Conservation (phyloP, 2,329 filamentous ascomycete species). For the Diplodia mutila region DNA sequence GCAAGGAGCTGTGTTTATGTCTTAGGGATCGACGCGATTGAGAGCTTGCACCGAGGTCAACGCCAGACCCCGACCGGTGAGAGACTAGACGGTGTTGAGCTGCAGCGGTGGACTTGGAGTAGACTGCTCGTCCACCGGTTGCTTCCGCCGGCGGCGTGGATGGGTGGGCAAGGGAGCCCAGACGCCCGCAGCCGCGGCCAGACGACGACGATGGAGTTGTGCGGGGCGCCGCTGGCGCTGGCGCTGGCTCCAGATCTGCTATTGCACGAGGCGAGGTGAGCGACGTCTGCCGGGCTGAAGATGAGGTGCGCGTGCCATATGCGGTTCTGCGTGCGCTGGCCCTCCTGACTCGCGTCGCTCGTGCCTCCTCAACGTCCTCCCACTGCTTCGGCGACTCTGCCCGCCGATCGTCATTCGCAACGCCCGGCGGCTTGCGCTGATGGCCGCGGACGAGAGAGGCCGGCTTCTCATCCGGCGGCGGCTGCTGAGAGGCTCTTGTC, state of each 20-base stretch:
- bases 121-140: slow-evolving; percentile 1
- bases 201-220: slow-evolving; percentile 15
- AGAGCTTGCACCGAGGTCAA: not conserved
- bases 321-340: slow-evolving; percentile 6
- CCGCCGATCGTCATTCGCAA: slow-evolving; percentile 25
- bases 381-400: too few relatives aligned
- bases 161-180: not conserved
- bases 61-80: slow-evolving; percentile 12
- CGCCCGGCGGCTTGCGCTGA: slow-evolving; percentile 17
- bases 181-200: not conserved
- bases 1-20: slow-evolving; percentile 39
- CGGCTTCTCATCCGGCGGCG: slow-evolving; percentile 5
- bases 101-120: slow-evolving; percentile 6
- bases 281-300: slow-evolving; percentile 6
- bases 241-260: not conserved
- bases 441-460: slow-evolving; percentile 7
- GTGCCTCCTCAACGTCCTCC: slow-evolving; percentile 24
- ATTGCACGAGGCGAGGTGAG: not conserved
- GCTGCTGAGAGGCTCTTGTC: slow-evolving; percentile 3
- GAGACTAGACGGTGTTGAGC: slow-evolving; percentile 12
- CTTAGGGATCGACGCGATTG: slow-evolving; percentile 1
- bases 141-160: slow-evolving; percentile 8
- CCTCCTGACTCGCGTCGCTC: slow-evolving; percentile 24
- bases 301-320: slow-evolving; percentile 19
- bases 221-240: slow-evolving; percentile 2